Percentiles rank a stretch among this genome's conserved stretches.
Evolutionary conservation across 2,329 filamentous ascomycete species (phyloP).

Genomic region (Colletotrichum sp.): DNA sequence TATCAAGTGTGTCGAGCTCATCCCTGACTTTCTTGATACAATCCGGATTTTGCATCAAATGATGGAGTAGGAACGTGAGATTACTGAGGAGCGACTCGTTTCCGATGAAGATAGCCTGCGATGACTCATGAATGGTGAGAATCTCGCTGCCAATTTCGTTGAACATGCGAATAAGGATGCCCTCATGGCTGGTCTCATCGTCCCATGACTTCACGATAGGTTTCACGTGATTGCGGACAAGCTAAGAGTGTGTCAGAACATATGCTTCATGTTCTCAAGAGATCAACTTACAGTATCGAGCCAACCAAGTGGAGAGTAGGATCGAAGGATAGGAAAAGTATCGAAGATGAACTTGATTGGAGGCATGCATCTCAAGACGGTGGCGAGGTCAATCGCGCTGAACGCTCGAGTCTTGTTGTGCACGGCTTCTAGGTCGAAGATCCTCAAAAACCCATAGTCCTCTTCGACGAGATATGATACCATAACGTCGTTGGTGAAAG

Average conservation of each 20-base stretch:
- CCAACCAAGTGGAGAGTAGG: conserved; percentile 21
- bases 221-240: not conserved
- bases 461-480: conserved; percentile 20
- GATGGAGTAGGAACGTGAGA: conserved; percentile 16
- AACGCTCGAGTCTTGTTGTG: conserved; percentile 22
- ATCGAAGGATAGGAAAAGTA: not conserved
- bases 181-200: conserved; percentile 1
- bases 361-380: conserved; percentile 18
- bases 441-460: conserved; percentile 13
- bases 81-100: conserved; percentile 25
- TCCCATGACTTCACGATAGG: not conserved
- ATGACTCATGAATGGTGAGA: conserved; percentile 7
- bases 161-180: conserved; percentile 6
- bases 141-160: conserved; percentile 10
- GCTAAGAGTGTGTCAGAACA: not conserved
- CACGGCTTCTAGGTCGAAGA: not conserved
- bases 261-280: not conserved
- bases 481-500: conserved; percentile 24
- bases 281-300: conserved; percentile 12
- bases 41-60: conserved; percentile 15
- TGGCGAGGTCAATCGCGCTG: conserved; percentile 23
- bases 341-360: conserved; percentile 17
- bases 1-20: conserved; percentile 19
- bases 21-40: conserved; percentile 1
- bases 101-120: conserved; percentile 24